A percentile compares a stretch with the other conserved stretches of the same genome.
Conservation (phyloP, 306 rosid genomes). For the Cicer chorassanicum region DNA sequence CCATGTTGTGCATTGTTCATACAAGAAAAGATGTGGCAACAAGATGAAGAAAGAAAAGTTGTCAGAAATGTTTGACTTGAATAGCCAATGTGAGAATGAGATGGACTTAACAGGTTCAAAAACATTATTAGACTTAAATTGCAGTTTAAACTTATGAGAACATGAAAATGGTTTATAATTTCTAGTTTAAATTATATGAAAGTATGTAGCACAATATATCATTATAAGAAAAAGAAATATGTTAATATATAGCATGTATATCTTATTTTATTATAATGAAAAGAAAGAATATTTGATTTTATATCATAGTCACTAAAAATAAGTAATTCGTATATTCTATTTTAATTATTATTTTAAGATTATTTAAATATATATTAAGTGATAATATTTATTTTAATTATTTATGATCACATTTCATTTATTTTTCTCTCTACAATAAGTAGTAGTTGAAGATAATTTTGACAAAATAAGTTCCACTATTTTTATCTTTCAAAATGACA, state of each 20-base stretch:
- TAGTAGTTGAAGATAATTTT: too few relatives aligned
- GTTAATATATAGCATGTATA: constrained; percentile 57
- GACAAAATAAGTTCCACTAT: too few relatives aligned
- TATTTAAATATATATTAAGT: too few relatives aligned
- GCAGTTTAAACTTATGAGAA: constrained; percentile 48
- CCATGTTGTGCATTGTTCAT: constrained; percentile 57
- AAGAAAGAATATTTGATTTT: constrained; percentile 43
- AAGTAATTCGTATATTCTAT: too few relatives aligned
- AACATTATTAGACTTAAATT: constrained; percentile 63
- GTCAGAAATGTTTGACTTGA: constrained; percentile 66
- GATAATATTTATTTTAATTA: too few relatives aligned
- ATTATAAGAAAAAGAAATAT: constrained; percentile 39
- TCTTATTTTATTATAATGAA: constrained; percentile 48
- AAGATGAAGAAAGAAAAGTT: constrained; percentile 51
- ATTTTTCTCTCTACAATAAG: too few relatives aligned
- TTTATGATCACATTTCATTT: too few relatives aligned
- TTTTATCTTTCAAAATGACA: too few relatives aligned
- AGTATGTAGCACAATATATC: constrained; percentile 44
- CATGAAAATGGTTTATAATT: constrained; percentile 46
- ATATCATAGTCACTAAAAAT: constrained; percentile 54
- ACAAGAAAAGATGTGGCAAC: constrained; percentile 54
- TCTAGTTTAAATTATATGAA: constrained; percentile 33
- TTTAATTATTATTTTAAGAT: too few relatives aligned
- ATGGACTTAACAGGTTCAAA: constrained; percentile 57
- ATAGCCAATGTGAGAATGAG: constrained; percentile 64